A percentile compares a stretch with the other conserved stretches of the same genome.
phyloP scores from a whole-genome alignment of 2,329 filamentous ascomycete genomes.

The Cordyceps tenuipes region DNA sequence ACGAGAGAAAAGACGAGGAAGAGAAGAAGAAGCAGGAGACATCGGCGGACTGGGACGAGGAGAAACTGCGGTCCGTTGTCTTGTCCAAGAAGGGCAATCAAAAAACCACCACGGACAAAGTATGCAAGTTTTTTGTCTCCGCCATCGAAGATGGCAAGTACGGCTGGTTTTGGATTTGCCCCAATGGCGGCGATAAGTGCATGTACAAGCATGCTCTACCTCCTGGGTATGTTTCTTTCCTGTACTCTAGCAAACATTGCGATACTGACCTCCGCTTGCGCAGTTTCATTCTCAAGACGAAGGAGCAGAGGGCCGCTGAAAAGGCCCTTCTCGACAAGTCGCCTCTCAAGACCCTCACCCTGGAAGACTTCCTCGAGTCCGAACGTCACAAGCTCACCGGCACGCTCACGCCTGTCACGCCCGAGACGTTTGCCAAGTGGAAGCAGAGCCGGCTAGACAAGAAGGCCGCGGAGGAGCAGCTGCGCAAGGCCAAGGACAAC shows the following conservation, averaged over 20 bases:
- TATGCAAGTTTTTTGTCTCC: conserved; percentile 97
- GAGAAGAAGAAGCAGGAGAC: conserved; percentile 82
- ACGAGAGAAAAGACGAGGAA: conserved; percentile 62
- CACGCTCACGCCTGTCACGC: conserved; percentile 84
- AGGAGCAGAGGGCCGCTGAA: conserved; percentile 90
- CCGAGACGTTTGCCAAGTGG: conserved; percentile 91
- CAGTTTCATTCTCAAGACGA: conserved; percentile 94
- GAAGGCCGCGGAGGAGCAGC: conserved; percentile 90
- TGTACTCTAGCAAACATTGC: conserved; percentile 6
- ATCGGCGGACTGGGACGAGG: conserved; percentile 96
- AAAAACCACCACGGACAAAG: conserved; percentile 89
- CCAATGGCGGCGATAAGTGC: conserved; percentile 94
- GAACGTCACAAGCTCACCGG: conserved; percentile 94
- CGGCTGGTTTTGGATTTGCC: conserved; percentile 98
- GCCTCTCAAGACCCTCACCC: conserved; percentile 83
- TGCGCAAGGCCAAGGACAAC: conserved; percentile 84
- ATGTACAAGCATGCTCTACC: conserved; percentile 97
- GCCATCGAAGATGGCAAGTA: conserved; percentile 98
- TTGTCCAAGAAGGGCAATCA: conserved; percentile 97
- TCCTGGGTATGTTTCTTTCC: conserved; percentile 59
- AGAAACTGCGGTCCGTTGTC: conserved; percentile 84
- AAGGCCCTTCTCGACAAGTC: conserved; percentile 96
- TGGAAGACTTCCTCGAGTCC: conserved; percentile 95
- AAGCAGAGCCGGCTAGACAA: conserved; percentile 91
- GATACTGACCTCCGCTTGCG: conserved; percentile 18